Percentiles rank a stretch among this genome's conserved stretches.
Evolutionary conservation across 2,329 filamentous ascomycete genomes (phyloP).

Genomic region (Beauveria scarabaeidicola): DNA sequence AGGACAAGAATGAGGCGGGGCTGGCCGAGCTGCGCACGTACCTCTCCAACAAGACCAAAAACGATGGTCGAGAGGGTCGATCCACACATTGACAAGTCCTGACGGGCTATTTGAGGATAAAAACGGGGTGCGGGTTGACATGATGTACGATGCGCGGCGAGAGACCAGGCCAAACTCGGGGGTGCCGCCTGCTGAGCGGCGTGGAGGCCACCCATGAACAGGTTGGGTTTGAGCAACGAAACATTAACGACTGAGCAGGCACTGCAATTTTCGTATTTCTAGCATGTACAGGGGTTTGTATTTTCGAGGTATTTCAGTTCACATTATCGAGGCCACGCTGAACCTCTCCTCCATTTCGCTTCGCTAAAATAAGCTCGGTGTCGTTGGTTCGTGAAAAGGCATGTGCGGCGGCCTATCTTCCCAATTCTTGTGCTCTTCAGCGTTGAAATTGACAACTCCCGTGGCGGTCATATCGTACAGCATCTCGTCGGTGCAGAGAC

Average conservation of each 20-base stretch:
- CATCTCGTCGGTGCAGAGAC: neutral
- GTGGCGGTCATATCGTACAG: neutral
- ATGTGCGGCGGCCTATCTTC: neutral
- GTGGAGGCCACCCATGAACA: neutral
- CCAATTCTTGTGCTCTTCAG: neutral
- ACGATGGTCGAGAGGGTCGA: conserved; percentile 13
- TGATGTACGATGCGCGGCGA: conserved; percentile 14
- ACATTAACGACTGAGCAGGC: neutral
- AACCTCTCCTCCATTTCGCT: neutral
- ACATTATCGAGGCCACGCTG: too few relatives aligned
- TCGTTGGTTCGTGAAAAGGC: neutral
- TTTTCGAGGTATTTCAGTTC: neutral
- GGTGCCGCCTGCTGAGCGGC: neutral
- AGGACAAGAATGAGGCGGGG: conserved; percentile 9
- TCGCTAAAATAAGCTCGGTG: neutral
- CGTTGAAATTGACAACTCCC: neutral
- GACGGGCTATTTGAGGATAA: conserved; percentile 13
- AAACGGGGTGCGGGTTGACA: conserved; percentile 13
- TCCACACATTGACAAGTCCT: conserved; percentile 6
- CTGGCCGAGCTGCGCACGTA: conserved; percentile 11
- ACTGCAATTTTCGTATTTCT: neutral
- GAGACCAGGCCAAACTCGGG: conserved; percentile 13
- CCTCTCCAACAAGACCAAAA: conserved; percentile 14
- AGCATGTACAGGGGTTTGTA: neutral
- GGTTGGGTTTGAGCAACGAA: neutral